Base-by-base conservation (phyloP, 805 yeast species). In the Huiozyma naganishii region DNA sequence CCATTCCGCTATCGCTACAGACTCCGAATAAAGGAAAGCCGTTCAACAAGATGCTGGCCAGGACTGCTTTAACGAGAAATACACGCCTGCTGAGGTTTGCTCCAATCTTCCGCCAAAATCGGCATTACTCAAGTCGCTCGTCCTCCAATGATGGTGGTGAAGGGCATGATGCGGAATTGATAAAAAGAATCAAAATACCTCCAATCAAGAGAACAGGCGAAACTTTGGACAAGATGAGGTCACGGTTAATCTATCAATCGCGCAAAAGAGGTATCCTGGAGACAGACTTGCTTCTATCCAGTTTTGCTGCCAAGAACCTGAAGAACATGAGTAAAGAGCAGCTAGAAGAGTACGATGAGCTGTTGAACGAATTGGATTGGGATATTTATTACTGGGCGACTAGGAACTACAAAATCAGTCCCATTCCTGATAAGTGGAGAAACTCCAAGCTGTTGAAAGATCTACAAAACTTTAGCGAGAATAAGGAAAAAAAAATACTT, bases 361-460 rank as follows among this genome's bases (percentile, higher is more conserved):
- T 92, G 45, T 71, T 92, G 58, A 95, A 92, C 62, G 95, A 90
- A 64, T 77, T 90, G n/a, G 98, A 92, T 64, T 92, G 98, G 98
- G 98, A 92, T 64, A 89, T 92, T 48, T 92, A 86, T 64, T 92
- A 92, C 68, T 90, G 98, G 98, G 95, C 95, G 27, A 87, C 97
- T 2, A 77, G 76, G 51, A 86, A 89, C 61, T 84, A 67, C 55
- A 79, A 76, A 32, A 78, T 84, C 13, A 84, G 89, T 39, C 95
- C 95, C 10, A 70, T 90, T 50, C 97, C 97, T 11, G 87, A 83
- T 36, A 75, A 76, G 58, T 92, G 95, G 95, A 71, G 79, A 58
- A 58, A 81, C 46, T 76, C 84, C 9, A 67, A 73, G 52, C 68
- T 90, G 35, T 70, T 90, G 68, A 59, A 60, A 43, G 59, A 71